These are phyloP conservation scores for Diospyros lotus DNA, from an alignment of 148 eudicot genomes.

Conservation along the genomic window DNA sequence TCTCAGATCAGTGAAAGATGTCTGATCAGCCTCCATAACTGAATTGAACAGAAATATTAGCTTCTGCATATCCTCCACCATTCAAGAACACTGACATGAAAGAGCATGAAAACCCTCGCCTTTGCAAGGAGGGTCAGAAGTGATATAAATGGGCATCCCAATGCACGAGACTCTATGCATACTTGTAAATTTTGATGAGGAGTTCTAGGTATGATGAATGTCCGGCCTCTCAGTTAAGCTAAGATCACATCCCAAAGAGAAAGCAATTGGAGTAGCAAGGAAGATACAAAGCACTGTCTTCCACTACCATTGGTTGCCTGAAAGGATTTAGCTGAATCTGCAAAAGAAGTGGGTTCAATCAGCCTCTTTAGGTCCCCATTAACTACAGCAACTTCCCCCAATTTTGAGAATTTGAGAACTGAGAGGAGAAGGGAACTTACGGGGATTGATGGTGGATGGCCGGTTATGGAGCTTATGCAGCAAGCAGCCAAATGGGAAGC, in stretches of 20 bases:
- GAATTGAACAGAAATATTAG: not conserved
- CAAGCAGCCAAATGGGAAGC: slow-evolving; percentile 73
- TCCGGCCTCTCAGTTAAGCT: not conserved
- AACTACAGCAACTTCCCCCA: too few relatives aligned
- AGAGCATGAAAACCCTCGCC: too few relatives aligned
- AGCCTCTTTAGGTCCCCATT: too few relatives aligned
- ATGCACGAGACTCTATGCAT: not conserved
- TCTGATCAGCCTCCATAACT: too few relatives aligned
- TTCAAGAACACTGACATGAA: not conserved
- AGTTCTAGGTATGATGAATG: too few relatives aligned
- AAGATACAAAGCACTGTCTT: slow-evolving; percentile 57
- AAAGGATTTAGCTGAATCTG: slow-evolving; percentile 88
- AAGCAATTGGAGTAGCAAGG: slow-evolving; percentile 95
- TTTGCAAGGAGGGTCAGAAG: too few relatives aligned
- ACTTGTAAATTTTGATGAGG: not conserved
- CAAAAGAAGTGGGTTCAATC: slow-evolving; percentile 3
- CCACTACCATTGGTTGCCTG: slow-evolving; percentile 86
- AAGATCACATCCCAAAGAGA: slow-evolving; percentile 65
- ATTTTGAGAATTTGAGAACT: too few relatives aligned
- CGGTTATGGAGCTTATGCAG: slow-evolving; percentile 59
- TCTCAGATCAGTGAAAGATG: too few relatives aligned
- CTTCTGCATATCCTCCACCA: not conserved
- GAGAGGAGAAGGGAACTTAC: slow-evolving; percentile 25
- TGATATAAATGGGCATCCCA: too few relatives aligned
- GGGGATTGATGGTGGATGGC: slow-evolving; percentile 47